Base-by-base conservation (phyloP, 1,284 basidiomycete species). In the Malassezia japonica region DNA sequence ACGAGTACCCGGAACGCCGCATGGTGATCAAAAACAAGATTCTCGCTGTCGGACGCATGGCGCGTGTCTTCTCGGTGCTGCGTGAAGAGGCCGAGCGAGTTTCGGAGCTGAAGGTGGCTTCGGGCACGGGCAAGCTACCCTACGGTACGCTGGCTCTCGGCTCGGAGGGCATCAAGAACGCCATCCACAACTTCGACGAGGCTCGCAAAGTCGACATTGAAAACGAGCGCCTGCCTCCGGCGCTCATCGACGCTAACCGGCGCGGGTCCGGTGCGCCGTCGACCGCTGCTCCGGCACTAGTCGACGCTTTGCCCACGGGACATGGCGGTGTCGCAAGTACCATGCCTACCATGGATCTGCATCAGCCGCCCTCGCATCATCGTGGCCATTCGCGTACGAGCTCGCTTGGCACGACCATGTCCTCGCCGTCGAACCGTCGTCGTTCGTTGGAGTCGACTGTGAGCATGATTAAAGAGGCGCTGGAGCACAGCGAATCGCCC, bases 21-120 rank as follows among this genome's bases (percentile, higher is more conserved):
- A 83, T 84, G 66, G 79, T 85, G 58, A 87, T 91, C 79, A 94
- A 87, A 79, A 95, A 88, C 79, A 99, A 98, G 81, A 98, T 99
- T 62, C 80, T 96, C 72, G 94, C 91, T 44, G 91, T 98, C 20
- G 92, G 92, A 32, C 81, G 91, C 53, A 94, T 99, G 85, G 84
- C 89, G 16, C 79, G 90, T 38, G 90, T 99, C 35, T 98, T 98
- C 76, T 86, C 91, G 3, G 79, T 98, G 25, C 81, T 99, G 59
- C 87, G 91, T 89, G 94, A 98, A 79, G 94, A 98, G 75, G 92
- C 91, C 1, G 92, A 98, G 76, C 85, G 86, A 49, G 89, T 95
- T 4, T 95, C 90, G 12, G 92, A 98, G 74, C 82, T 96, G 76
- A 98, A 95, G 79, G 88, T 80, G 60, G 82, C 92, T 29, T 81